These are phyloP conservation scores for Hypoxylon cercidicola DNA, from an alignment of 495 filamentous ascomycete species.

Conservation along the genomic window DNA sequence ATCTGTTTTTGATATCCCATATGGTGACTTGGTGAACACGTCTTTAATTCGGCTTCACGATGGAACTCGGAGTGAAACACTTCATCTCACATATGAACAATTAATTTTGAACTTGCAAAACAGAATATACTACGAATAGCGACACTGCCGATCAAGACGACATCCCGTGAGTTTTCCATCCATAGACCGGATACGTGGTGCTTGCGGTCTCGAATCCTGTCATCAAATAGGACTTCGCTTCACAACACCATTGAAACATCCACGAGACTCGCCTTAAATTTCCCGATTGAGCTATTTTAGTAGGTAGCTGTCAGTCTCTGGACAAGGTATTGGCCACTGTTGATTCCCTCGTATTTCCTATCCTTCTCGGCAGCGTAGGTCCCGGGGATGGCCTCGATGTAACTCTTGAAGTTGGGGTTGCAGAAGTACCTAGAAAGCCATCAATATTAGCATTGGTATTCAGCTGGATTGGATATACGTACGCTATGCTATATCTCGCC, in stretches of 20 bases:
- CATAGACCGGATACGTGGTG: conserved; percentile 20
- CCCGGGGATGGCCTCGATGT: conserved; percentile 88
- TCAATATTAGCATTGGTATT: conserved; percentile 1
- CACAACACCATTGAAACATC: conserved; percentile 17
- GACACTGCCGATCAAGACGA: conserved; percentile 16
- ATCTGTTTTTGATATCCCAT: too few relatives aligned
- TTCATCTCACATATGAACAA: too few relatives aligned
- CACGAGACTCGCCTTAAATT: conserved; percentile 14
- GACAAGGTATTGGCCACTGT: conserved; percentile 83
- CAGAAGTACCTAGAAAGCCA: conserved; percentile 78
- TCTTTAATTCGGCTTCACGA: conserved; percentile 4
- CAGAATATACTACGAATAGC: conserved; percentile 18
- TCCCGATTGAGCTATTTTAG: conserved; percentile 27
- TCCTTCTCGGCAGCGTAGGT: conserved; percentile 75
- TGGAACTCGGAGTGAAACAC: too few relatives aligned
- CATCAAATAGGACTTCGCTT: conserved; percentile 14
- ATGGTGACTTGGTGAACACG: too few relatives aligned
- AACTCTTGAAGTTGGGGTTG: conserved; percentile 82
- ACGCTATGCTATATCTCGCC: conserved; percentile 75
- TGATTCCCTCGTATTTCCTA: conserved; percentile 83
- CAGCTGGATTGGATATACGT: conserved; percentile 39
- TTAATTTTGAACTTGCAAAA: conserved; percentile 18
- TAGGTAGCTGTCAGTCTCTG: conserved; percentile 82
- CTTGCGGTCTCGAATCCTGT: conserved; percentile 18
- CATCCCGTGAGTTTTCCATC: too few relatives aligned